Conservation (phyloP, 2,329 filamentous ascomycete genomes). For the Clarireedia sp. region DNA sequence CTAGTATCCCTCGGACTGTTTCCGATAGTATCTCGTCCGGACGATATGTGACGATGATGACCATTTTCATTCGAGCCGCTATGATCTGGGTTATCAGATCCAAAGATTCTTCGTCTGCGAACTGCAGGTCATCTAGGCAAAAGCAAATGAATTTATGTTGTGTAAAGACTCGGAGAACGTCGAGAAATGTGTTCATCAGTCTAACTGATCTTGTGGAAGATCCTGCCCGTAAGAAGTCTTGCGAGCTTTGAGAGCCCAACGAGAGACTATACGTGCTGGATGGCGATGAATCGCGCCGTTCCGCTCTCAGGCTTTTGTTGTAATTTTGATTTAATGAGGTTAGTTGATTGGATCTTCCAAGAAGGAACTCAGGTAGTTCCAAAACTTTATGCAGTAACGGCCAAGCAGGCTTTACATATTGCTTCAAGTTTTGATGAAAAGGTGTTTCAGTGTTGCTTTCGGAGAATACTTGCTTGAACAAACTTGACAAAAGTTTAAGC, state of each 20-base stretch:
- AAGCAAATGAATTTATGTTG: slow-evolving; percentile 82
- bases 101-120: slow-evolving; percentile 79
- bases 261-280: slow-evolving; percentile 22
- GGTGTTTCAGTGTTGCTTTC: slow-evolving; percentile 57
- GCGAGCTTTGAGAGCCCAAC: slow-evolving; percentile 43
- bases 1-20: slow-evolving; percentile 46
- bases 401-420: slow-evolving; percentile 57
- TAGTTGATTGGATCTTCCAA: slow-evolving; percentile 33
- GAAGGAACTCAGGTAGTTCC: slow-evolving; percentile 61
- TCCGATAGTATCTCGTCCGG: slow-evolving; percentile 56
- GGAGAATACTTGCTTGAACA: slow-evolving; percentile 61
- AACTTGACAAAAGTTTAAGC: slow-evolving; percentile 55
- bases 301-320: slow-evolving; percentile 25
- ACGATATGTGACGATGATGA: slow-evolving; percentile 62
- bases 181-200: slow-evolving; percentile 80
- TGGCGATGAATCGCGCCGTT: slow-evolving; percentile 24
- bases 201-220: slow-evolving; percentile 58
- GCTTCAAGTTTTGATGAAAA: slow-evolving; percentile 53
- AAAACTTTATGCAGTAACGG: slow-evolving; percentile 54
- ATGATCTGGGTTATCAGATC: slow-evolving; percentile 79
- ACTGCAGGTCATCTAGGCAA: slow-evolving; percentile 71
- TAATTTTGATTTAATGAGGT: slow-evolving; percentile 20
- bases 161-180: slow-evolving; percentile 75
- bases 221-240: slow-evolving; percentile 52
- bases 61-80: slow-evolving; percentile 68